Conservation (phyloP, 78 protist species). For the Fonticula alba region DNA sequence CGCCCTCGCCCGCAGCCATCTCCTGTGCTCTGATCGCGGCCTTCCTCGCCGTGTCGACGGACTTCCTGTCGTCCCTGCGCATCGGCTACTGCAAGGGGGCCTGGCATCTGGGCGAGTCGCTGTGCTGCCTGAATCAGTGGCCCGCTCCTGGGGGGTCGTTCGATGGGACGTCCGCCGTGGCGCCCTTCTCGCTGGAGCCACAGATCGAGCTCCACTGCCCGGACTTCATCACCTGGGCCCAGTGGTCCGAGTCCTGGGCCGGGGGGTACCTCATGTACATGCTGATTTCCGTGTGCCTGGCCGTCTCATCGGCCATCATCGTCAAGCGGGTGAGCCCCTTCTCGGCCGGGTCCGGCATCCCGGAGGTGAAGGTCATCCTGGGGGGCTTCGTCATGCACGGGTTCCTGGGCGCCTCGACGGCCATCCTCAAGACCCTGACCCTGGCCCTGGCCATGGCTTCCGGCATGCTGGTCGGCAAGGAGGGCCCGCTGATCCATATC, state of each 20-base stretch:
- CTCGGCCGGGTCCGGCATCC: constrained; percentile 37
- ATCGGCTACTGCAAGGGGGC: not conserved
- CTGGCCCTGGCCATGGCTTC: constrained; percentile 2
- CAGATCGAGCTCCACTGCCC: not conserved
- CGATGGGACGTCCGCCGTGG: no score
- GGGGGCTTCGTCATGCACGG: constrained; percentile 19
- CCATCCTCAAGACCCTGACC: constrained; percentile 12
- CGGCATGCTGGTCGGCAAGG: constrained; percentile 39
- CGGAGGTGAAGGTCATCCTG: constrained; percentile 33
- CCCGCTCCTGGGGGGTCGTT: not conserved
- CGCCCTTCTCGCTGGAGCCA: no score
- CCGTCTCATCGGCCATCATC: not conserved
- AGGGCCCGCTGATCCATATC: constrained; percentile 42
- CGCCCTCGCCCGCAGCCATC: no score
- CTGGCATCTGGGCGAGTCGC: not conserved
- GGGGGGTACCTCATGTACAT: not conserved
- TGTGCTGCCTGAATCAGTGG: not conserved
- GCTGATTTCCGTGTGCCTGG: not conserved
- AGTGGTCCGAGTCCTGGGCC: not conserved
- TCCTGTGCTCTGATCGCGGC: no score
- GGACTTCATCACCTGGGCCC: not conserved
- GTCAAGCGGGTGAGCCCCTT: constrained; percentile 11
- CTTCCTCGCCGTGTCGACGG: no score
- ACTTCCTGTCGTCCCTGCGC: not conserved
- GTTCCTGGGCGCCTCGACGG: constrained; percentile 16